A percentile compares a stretch with the other conserved stretches of the same genome.
Evolutionary conservation across 2,329 filamentous ascomycete genomes (phyloP).

Genomic region (Aspergillus sp.): DNA sequence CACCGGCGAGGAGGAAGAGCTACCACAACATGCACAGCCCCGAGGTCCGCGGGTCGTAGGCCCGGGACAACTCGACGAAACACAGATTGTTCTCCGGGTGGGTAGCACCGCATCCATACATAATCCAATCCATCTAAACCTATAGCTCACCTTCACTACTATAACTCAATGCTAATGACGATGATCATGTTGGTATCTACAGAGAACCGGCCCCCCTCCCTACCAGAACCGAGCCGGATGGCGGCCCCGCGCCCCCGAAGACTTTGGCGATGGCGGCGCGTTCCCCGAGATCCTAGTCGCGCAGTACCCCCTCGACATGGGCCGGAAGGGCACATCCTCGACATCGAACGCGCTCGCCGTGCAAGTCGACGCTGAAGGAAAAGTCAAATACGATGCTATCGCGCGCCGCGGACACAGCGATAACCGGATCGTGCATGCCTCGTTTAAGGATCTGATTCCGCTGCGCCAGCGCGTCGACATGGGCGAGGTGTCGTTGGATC

Average conservation of each 20-base stretch:
- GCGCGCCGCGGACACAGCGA: conserved; percentile 85
- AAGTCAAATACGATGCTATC: conserved; percentile 95
- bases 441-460: conserved; percentile 95
- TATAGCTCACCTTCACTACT: not conserved
- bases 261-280: conserved; percentile 93
- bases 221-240: conserved; percentile 88
- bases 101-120: conserved; percentile 24
- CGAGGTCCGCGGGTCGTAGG: conserved; percentile 81
- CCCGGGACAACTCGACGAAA: conserved; percentile 76
- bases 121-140: too few species aligned
- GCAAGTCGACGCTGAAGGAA: conserved; percentile 86
- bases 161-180: conserved; percentile 13
- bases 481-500: conserved; percentile 82
- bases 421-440: conserved; percentile 83
- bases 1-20: conserved; percentile 83
- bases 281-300: conserved; percentile 93
- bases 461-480: conserved; percentile 89
- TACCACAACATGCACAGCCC: conserved; percentile 69
- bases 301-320: conserved; percentile 96
- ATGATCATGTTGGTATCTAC: conserved; percentile 19
- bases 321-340: conserved; percentile 68
- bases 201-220: conserved; percentile 79
- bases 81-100: conserved; percentile 78
- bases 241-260: conserved; percentile 83
- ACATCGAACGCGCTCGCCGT: conserved; percentile 87